These are phyloP conservation scores for Blastobotrys chiropterorum DNA, from an alignment of 805 yeast species.

Conservation along the genomic window DNA sequence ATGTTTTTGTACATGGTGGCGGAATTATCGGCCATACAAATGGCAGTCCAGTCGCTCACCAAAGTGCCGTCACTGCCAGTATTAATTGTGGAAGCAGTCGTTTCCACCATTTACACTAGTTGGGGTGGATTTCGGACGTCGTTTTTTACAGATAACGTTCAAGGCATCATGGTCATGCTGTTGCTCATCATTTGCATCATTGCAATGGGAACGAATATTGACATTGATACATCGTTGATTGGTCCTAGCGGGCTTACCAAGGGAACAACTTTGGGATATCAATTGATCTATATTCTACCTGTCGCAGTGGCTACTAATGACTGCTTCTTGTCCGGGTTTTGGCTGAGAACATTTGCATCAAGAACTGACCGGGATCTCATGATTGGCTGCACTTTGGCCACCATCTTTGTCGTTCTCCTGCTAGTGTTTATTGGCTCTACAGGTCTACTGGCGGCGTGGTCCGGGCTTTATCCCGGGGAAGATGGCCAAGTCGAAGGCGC, in stretches of 20 bases:
- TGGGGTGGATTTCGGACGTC: constrained; percentile 88
- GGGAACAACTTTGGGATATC: constrained; percentile 78
- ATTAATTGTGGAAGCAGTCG: constrained; percentile 76
- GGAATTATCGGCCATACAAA: constrained; percentile 74
- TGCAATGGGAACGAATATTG: constrained; percentile 69
- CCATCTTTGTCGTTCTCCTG: constrained; percentile 55
- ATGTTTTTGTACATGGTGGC: constrained; percentile 76
- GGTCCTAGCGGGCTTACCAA: constrained; percentile 61
- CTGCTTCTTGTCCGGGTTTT: constrained; percentile 84
- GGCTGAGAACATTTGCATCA: constrained; percentile 93
- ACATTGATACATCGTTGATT: constrained; percentile 52
- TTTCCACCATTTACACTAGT: constrained; percentile 80
- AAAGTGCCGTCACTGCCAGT: constrained; percentile 75
- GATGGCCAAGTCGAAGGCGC: constrained; percentile 47
- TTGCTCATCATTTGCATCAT: constrained; percentile 64
- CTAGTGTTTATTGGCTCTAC: constrained; percentile 72
- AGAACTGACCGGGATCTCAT: constrained; percentile 65
- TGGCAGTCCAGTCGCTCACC: constrained; percentile 71
- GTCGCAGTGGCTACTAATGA: constrained; percentile 89
- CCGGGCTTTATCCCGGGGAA: constrained; percentile 47
- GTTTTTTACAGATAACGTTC: constrained; percentile 80
- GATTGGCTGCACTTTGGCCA: constrained; percentile 72
- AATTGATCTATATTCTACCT: constrained; percentile 72
- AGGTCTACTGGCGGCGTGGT: constrained; percentile 89
- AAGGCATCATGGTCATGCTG: constrained; percentile 65